Evolutionary conservation across 768 basidiomycete genomes (phyloP).

Genomic region (Lactarius sanguifluus): DNA sequence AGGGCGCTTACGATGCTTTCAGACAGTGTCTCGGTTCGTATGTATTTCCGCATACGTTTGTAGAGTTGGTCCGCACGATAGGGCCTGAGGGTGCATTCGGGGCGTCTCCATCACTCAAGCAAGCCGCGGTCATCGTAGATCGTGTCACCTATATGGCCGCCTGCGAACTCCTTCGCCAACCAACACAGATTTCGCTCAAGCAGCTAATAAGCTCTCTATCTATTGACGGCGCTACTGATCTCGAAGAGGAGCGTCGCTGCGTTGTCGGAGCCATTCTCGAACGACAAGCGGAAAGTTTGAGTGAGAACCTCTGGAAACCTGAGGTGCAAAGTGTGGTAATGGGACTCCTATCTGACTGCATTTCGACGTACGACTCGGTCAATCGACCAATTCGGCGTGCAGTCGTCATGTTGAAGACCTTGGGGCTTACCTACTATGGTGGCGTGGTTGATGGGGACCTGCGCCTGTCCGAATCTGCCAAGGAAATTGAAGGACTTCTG

Average conservation of each 20-base stretch:
- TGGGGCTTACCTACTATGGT: conserved; percentile 53
- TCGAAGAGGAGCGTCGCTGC: conserved; percentile 20
- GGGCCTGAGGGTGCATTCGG: conserved; percentile 40
- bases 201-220: conserved; percentile 16
- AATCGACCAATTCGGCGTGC: conserved; percentile 59
- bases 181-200: conserved; percentile 50
- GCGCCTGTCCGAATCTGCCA: conserved; percentile 10
- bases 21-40: conserved; percentile 36
- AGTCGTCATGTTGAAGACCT: conserved; percentile 51
- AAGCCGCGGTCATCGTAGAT: conserved; percentile 61
- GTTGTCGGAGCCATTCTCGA: conserved; percentile 59
- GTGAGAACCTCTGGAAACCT: conserved; percentile 56
- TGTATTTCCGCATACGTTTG: conserved; percentile 29
- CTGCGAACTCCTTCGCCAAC: conserved; percentile 61
- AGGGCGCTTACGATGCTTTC: conserved; percentile 65
- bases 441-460: conserved; percentile 25
- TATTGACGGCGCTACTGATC: not conserved
- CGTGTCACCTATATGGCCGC: conserved; percentile 63
- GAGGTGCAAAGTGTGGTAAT: conserved; percentile 45
- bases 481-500: conserved; percentile 40
- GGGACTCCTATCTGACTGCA: conserved; percentile 48
- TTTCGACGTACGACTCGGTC: conserved; percentile 48
- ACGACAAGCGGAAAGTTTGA: conserved; percentile 57
- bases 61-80: conserved; percentile 25
- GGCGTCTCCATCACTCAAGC: conserved; percentile 46